Percentiles rank a stretch among this genome's conserved stretches.
Evolutionary conservation across 352 stramenopile species (phyloP).

Genomic region (Aphanomyces euteiches): DNA sequence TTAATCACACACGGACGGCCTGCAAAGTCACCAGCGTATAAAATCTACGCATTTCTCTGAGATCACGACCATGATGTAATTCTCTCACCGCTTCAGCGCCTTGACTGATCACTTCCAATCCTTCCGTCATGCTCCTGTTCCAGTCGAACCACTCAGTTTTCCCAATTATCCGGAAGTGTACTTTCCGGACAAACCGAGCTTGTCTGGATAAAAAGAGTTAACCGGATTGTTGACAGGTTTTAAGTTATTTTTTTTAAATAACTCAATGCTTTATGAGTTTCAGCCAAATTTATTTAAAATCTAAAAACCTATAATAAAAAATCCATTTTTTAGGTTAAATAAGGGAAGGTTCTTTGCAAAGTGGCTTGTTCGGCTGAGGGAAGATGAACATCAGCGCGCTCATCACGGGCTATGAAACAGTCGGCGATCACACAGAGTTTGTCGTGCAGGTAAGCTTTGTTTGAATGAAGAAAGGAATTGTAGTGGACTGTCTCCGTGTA

Average conservation of each 20-base stretch:
- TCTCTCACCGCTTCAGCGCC: constrained; percentile 66
- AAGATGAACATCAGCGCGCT: constrained; percentile 68
- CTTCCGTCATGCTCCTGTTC: neutral
- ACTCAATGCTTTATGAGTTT: no score
- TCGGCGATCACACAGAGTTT: constrained; percentile 84
- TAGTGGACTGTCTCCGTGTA: constrained; percentile 29
- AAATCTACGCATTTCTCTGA: constrained; percentile 44
- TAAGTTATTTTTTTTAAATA: no score
- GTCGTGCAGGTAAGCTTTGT: constrained; percentile 50
- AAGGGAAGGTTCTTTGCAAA: no score
- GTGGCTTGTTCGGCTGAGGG: no score
- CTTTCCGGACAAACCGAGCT: no score
- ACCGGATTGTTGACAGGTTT: no score
- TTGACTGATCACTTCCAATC: constrained; percentile 69
- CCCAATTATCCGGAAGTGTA: no score
- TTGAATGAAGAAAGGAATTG: neutral
- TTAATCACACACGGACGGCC: constrained; percentile 73
- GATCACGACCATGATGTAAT: constrained; percentile 1
- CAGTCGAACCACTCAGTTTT: no score
- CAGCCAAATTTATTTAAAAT: no score
- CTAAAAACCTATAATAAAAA: no score
- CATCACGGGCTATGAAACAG: constrained; percentile 76
- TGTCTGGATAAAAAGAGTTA: no score
- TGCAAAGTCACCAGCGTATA: constrained; percentile 67
- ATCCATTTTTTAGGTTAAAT: no score